Evolutionary conservation across 208 protist species (phyloP).

Genomic region (Wallacemonas collosoma): DNA sequence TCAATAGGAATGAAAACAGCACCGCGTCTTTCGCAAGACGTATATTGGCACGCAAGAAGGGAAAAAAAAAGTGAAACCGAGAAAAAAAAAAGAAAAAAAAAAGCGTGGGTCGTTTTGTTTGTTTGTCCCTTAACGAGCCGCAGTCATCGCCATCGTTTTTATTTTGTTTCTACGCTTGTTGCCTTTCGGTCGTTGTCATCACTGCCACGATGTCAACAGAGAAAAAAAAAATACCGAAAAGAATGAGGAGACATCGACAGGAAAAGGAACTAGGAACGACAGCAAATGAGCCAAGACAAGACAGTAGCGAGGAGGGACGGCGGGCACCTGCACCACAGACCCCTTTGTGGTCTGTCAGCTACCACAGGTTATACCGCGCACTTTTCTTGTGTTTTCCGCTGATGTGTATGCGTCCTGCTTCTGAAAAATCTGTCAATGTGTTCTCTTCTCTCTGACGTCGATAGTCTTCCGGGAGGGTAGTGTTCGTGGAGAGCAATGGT

Average conservation of each 20-base stretch:
- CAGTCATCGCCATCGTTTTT: background rate
- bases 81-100: conserved; percentile 12
- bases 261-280: too few relatives aligned
- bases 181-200: too few relatives aligned
- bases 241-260: too few relatives aligned
- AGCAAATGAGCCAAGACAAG: too few relatives aligned
- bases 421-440: background rate
- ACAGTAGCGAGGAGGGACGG: too few relatives aligned
- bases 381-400: background rate
- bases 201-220: too few relatives aligned
- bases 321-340: too few relatives aligned
- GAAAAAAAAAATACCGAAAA: too few relatives aligned
- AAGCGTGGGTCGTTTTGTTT: background rate
- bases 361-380: too few relatives aligned
- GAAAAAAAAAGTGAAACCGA: conserved; percentile 13
- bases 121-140: background rate
- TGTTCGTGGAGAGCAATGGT: background rate
- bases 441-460: conserved; percentile 1
- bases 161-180: background rate
- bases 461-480: background rate
- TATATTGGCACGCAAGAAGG: background rate
- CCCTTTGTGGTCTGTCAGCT: too few relatives aligned
- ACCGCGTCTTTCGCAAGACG: too few relatives aligned
- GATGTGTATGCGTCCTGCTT: background rate
- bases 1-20: too few relatives aligned